Evolutionary conservation across 106 monocot species (phyloP).

Genomic region (Acanthochlamys bracteata): DNA sequence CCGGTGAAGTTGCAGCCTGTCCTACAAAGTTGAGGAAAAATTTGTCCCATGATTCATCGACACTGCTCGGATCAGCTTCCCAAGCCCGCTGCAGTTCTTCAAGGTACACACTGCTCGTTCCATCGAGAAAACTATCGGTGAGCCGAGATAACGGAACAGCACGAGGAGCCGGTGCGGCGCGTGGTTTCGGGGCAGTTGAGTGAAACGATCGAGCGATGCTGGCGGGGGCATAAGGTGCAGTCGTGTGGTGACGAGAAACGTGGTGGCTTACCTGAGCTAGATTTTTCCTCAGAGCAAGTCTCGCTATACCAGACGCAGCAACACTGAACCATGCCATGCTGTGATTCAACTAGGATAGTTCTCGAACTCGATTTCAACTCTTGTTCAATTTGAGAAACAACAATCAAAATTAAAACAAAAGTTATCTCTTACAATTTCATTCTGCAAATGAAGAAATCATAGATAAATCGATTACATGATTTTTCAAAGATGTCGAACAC

Average conservation of each 20-base stretch:
- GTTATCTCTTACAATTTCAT: no score
- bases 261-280: slow-evolving; percentile 28
- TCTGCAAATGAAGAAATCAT: no score
- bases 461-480: no score
- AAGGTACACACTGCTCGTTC: slow-evolving; percentile 86
- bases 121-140: slow-evolving; percentile 81
- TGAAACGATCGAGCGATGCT: slow-evolving; percentile 26
- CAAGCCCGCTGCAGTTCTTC: slow-evolving; percentile 91
- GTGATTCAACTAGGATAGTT: neutral
- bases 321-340: slow-evolving; percentile 63
- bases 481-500: no score
- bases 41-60: slow-evolving; percentile 95
- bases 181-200: slow-evolving; percentile 16
- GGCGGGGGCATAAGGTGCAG: slow-evolving; percentile 3
- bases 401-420: neutral
- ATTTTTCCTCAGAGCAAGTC: slow-evolving; percentile 26
- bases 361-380: neutral
- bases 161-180: slow-evolving; percentile 49
- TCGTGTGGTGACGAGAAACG: neutral
- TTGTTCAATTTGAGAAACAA: neutral
- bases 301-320: slow-evolving; percentile 25
- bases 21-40: slow-evolving; percentile 87
- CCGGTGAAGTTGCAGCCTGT: slow-evolving; percentile 60
- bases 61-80: slow-evolving; percentile 83
- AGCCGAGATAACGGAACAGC: slow-evolving; percentile 73